Evolutionary conservation across 495 filamentous ascomycete species (phyloP), one percentile per base, ranked within the genome.

Genomic region (Xylaria acuta): DNA sequence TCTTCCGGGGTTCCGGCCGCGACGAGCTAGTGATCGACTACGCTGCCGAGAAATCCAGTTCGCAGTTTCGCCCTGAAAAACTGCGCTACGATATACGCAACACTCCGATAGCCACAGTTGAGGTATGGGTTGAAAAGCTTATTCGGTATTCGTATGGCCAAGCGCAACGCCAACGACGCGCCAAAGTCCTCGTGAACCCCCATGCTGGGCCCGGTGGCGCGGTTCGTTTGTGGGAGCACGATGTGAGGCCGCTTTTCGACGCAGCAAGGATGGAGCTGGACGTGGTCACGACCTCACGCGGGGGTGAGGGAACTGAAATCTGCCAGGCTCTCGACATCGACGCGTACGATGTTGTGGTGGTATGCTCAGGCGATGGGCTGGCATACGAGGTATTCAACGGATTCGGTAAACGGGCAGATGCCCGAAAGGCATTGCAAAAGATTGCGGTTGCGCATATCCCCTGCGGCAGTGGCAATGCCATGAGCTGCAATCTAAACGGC

Each of bases 331-430:
- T 98, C n/a, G 91, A 98, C 77, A 88, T 93, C 25, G 87, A 93
- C 27, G 87, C 86, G 2, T 97, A 88, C 76, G 96, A 99, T 82
- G 89, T 93, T 6, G 87, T 97, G 8, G 88, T 96, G 16, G 92
- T 92, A 72, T 97, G 94, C 76, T 98, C 95, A 11, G 96, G 96
- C 2, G 96, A 99, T 75, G 96, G 96, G 14, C 79, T 97, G 22
- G 93, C 94, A 0, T 92, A 97, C 76, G 95, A 99, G 81, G 92
- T 97, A 16, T 97, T 97, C 85, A 98, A 99, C 77, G 96, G 96
- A 9, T 78, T 99, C 30, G 94, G 86, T 20, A 91, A 91, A 79
- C 90, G 92, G 58, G 74, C 83, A 8, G 91, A 98, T 81, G 94
- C 93, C 32, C 82, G 87, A 58, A 88, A 86, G 60, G 96, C 95